Evolutionary conservation across 1,284 basidiomycete species (phyloP).

Genomic region (Microstroma glucosiphilum): DNA sequence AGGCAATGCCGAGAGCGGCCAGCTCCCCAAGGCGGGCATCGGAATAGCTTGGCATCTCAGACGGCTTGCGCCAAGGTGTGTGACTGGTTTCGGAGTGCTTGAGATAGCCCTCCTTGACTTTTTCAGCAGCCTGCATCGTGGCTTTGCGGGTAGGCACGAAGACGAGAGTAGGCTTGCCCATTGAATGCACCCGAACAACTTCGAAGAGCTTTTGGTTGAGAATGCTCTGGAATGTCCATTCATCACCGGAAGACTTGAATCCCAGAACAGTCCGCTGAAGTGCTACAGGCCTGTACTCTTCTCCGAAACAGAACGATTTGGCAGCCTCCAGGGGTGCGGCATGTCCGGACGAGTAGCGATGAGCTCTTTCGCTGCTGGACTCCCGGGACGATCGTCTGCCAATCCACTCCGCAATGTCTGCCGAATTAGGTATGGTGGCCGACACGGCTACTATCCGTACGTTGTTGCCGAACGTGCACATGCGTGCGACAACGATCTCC

Average conservation of each 20-base stretch:
- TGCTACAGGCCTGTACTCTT: slow-evolving; percentile 35
- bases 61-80: neutral
- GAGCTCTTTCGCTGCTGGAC: neutral
- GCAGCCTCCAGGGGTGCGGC: slow-evolving; percentile 6
- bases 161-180: slow-evolving; percentile 28
- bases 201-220: slow-evolving; percentile 58
- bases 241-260: neutral
- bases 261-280: slow-evolving; percentile 11
- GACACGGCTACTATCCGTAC: slow-evolving; percentile 82
- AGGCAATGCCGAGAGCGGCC: slow-evolving; percentile 62
- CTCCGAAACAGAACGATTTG: slow-evolving; percentile 31
- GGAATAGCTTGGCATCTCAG: neutral
- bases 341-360: neutral
- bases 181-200: slow-evolving; percentile 27
- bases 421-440: slow-evolving; percentile 87
- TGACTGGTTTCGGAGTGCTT: too few relatives aligned
- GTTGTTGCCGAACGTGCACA: slow-evolving; percentile 61
- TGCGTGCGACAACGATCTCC: slow-evolving; percentile 87
- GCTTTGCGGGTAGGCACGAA: slow-evolving; percentile 54
- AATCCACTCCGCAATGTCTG: slow-evolving; percentile 84
- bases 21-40: neutral
- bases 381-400: slow-evolving; percentile 49
- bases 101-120: slow-evolving; percentile 63
- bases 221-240: neutral
- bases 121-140: slow-evolving; percentile 62